Evolutionary conservation across 345 rosid species (phyloP), one percentile per base, ranked within the genome.

Genomic region (Anacardium occidentale): DNA sequence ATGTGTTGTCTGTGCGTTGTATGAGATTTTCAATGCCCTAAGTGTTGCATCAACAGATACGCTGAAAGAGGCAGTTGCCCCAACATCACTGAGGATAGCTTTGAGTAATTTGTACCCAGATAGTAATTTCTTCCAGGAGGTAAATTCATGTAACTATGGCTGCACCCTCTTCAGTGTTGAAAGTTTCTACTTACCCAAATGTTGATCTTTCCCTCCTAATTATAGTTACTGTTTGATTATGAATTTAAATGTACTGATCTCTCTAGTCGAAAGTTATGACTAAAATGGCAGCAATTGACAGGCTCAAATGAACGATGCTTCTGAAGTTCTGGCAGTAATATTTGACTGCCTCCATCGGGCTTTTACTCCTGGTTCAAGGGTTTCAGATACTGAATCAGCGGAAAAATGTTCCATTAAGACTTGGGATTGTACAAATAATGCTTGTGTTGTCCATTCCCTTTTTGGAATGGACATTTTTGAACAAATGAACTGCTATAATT

Each of bases 281-380:
- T 68, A 67, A 66, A 53, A 62, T 73, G 17, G 59, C 67, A 21
- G 74, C 63, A 66, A 81, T 78, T 77, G 64, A 62, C 96, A 95
- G 98, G 97, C 86, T 72, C 94, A 95, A 83, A 95, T 95, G 99
- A 92, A 95, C 71, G 99, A 95, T 83, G 98, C 99, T 74, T 91
- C 98, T 68, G 98, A 95, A 91, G 99, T 95, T 56, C 75, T 95
- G 81, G 93, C 72, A 20, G 98, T 88, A 71, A 84, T 95, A 69
- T 95, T 95, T 76, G 89, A 86, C 67, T 92, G 97, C 83, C 98
- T 95, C 81, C 98, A 95, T 85, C 84, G 65, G 71, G 89, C 99
- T 74, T 92, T 91, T 83, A 81, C 94, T 73, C 76, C 75, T 40
- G 79, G 83, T 72, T 82, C 82, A 1, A 79, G 78, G 74, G 77